Conservation (phyloP, 179 eudicot species). For the Spinacia oleracea region DNA sequence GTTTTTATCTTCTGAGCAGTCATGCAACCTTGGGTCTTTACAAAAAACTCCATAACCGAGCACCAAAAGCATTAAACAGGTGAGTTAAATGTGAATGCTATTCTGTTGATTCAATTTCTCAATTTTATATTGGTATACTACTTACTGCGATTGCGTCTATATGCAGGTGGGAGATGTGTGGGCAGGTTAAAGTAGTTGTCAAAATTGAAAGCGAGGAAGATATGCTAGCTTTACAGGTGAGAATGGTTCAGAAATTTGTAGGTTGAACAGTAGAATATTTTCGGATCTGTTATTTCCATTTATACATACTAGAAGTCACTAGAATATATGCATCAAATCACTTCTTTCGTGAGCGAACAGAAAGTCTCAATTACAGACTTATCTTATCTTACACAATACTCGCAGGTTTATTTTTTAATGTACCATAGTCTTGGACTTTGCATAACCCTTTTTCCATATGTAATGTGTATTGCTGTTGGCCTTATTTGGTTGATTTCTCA, state of each 20-base stretch:
- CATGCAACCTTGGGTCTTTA: slow-evolving; percentile 96
- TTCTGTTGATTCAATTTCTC: slow-evolving; percentile 3
- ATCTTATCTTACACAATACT: background rate
- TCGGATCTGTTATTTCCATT: background rate
- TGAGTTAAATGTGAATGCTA: slow-evolving; percentile 18
- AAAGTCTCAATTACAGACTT: background rate
- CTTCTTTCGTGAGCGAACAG: background rate
- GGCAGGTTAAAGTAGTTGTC: slow-evolving; percentile 97
- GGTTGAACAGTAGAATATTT: background rate
- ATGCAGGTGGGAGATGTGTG: slow-evolving; percentile 98
- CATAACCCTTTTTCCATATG: background rate
- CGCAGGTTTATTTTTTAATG: background rate
- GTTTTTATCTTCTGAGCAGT: slow-evolving; percentile 38
- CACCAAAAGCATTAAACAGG: slow-evolving; percentile 91
- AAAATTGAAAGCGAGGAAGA: slow-evolving; percentile 94
- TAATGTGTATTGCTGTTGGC: background rate
- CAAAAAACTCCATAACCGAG: slow-evolving; percentile 79
- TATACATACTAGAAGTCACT: background rate
- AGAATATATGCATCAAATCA: background rate
- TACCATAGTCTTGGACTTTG: background rate
- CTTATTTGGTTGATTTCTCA: background rate
- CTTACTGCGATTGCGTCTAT: slow-evolving; percentile 1
- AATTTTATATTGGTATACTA: background rate
- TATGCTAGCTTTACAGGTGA: slow-evolving; percentile 79
- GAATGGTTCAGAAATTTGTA: background rate